These are phyloP conservation scores for Graphiopsis chlorocephala DNA, from an alignment of 2,329 filamentous ascomycete species.

Conservation along the genomic window DNA sequence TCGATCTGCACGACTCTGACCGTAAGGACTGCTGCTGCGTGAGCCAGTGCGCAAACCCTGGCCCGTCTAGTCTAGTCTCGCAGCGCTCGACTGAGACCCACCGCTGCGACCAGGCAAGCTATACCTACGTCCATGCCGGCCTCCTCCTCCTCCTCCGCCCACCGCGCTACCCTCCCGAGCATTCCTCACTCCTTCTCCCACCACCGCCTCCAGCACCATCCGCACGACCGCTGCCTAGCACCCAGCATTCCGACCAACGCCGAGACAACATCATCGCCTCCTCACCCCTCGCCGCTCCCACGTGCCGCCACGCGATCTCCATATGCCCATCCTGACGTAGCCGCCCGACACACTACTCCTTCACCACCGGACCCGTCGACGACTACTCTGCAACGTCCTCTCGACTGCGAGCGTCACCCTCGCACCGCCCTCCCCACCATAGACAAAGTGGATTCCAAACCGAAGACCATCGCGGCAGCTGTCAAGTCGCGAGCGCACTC, in stretches of 20 bases:
- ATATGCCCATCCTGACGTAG: conserved; percentile 14
- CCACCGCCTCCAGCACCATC: background rate
- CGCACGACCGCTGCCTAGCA: background rate
- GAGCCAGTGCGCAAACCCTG: conserved; percentile 8
- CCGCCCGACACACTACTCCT: background rate
- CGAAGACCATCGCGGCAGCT: conserved; percentile 23
- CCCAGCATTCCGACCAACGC: conserved; percentile 4
- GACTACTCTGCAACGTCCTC: background rate
- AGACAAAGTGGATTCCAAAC: conserved; percentile 34
- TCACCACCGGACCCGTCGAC: background rate
- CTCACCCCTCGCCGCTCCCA: conserved; percentile 1
- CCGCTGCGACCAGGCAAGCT: background rate
- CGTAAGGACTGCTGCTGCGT: background rate
- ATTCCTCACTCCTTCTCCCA: conserved; percentile 11
- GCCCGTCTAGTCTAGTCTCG: conserved; percentile 8
- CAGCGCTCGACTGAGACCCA: conserved; percentile 4
- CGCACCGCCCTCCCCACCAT: conserved; percentile 8
- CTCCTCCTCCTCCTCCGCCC: conserved; percentile 5
- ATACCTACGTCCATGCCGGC: conserved; percentile 9
- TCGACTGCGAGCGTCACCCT: conserved; percentile 12
- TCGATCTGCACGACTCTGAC: conserved; percentile 15
- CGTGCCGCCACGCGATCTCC: conserved; percentile 14
- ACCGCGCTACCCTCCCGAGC: background rate
- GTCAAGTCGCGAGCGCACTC: conserved; percentile 32
- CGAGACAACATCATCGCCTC: background rate